Conservation (phyloP, 768 basidiomycete genomes). For the Naematelia encephala region DNA sequence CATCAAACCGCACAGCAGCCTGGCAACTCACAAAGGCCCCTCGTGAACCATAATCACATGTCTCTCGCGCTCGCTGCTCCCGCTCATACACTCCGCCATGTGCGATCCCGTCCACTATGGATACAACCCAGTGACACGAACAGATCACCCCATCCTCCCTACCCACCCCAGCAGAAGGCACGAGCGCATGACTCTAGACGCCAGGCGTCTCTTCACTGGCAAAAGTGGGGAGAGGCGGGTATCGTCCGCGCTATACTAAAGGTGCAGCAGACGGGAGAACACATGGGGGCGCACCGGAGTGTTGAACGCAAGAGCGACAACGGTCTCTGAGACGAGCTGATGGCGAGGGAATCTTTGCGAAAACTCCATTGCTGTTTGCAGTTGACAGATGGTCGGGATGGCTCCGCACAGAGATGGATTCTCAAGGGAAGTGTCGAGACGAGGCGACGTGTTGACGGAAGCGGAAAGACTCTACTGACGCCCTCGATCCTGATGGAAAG, state of each 20-base stretch:
- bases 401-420: neutral
- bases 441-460: neutral
- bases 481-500: constrained; percentile 2
- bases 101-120: neutral
- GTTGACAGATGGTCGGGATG: neutral
- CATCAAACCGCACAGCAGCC: neutral
- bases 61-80: neutral
- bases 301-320: neutral
- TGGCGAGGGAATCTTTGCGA: neutral
- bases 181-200: constrained; percentile 30
- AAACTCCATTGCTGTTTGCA: neutral
- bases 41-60: neutral
- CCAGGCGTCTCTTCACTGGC: constrained; percentile 16
- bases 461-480: constrained; percentile 15
- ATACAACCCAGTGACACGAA: neutral
- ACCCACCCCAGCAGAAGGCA: constrained; percentile 25
- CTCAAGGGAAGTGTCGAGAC: neutral
- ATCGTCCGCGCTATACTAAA: neutral
- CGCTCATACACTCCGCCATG: neutral
- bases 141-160: neutral
- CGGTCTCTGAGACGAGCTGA: constrained; percentile 2
- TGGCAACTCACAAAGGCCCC: neutral
- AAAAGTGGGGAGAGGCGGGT: constrained; percentile 8
- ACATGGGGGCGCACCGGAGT: neutral
- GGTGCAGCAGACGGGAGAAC: constrained; percentile 1